Conservation (phyloP, 2,329 filamentous ascomycete genomes). For the Blastomyces silverae region DNA sequence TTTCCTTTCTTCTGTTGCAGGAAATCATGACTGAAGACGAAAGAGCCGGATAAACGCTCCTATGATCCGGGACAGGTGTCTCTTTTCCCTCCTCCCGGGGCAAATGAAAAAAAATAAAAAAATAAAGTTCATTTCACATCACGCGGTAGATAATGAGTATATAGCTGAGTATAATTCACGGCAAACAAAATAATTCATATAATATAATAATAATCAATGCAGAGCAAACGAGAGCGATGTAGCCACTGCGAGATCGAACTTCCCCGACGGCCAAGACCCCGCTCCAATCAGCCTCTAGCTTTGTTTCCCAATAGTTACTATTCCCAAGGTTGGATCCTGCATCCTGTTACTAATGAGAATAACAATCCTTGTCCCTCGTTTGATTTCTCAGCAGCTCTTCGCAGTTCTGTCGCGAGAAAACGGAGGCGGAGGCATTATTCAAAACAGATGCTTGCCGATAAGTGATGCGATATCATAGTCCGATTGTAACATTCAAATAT, state of each 20-base stretch:
- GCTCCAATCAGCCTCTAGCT: neutral
- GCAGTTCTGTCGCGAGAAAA: neutral
- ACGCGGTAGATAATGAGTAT: neutral
- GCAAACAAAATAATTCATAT: neutral
- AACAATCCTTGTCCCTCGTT: neutral
- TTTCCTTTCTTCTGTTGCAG: constrained; percentile 11
- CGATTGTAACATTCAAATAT: constrained; percentile 7
- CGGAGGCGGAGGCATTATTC: neutral
- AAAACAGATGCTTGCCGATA: neutral
- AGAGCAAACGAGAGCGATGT: neutral
- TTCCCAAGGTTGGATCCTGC: neutral
- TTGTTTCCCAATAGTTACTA: neutral
- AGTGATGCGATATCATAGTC: neutral
- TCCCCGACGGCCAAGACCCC: neutral
- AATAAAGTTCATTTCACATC: neutral
- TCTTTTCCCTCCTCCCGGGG: neutral
- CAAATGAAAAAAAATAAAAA: neutral
- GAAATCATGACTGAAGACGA: constrained; percentile 18
- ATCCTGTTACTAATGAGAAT: neutral
- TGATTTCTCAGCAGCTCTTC: neutral
- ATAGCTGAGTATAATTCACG: neutral
- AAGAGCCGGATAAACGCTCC: neutral
- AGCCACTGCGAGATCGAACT: neutral
- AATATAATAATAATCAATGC: neutral
- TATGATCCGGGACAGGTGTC: neutral